Percentiles rank a stretch among this genome's conserved stretches.
Evolutionary conservation across 768 basidiomycete genomes (phyloP).

Genomic region (Pisolithus sp.): DNA sequence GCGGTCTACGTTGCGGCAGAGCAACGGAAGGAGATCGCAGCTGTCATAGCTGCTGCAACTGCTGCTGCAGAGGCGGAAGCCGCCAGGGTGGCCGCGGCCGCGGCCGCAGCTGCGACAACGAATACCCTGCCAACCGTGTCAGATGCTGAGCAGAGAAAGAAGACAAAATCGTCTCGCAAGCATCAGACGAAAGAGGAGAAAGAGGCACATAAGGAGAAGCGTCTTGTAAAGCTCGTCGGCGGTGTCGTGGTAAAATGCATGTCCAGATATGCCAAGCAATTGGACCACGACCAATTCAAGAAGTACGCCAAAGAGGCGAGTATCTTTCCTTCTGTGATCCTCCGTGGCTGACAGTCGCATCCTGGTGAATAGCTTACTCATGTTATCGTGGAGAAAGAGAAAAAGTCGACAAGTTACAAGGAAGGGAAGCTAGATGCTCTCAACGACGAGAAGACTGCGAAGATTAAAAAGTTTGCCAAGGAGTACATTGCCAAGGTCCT

Average conservation of each 20-base stretch:
- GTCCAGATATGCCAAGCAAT: conserved; percentile 76
- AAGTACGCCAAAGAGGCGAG: conserved; percentile 90
- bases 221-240: conserved; percentile 74
- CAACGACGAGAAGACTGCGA: conserved; percentile 78
- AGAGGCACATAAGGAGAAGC: conserved; percentile 74
- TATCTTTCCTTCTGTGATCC: conserved; percentile 2
- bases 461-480: conserved; percentile 91
- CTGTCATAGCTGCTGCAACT: conserved; percentile 37
- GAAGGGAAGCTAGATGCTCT: conserved; percentile 69
- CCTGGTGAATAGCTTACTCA: conserved; percentile 60
- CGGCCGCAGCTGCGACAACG: conserved; percentile 7
- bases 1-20: background rate
- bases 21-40: conserved; percentile 29
- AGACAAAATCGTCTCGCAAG: conserved; percentile 33
- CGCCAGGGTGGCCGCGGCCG: conserved; percentile 23
- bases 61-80: conserved; percentile 31
- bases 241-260: conserved; percentile 88
- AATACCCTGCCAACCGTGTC: conserved; percentile 5
- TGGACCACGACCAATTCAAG: conserved; percentile 85
- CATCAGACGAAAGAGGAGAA: conserved; percentile 47
- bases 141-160: conserved; percentile 12
- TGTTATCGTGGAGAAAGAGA: conserved; percentile 90
- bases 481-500: conserved; percentile 83
- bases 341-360: background rate
- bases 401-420: conserved; percentile 76